Evolutionary conservation across 768 basidiomycete species (phyloP), one percentile per base, ranked within the genome.

Genomic region (Naganishia friedmannii): DNA sequence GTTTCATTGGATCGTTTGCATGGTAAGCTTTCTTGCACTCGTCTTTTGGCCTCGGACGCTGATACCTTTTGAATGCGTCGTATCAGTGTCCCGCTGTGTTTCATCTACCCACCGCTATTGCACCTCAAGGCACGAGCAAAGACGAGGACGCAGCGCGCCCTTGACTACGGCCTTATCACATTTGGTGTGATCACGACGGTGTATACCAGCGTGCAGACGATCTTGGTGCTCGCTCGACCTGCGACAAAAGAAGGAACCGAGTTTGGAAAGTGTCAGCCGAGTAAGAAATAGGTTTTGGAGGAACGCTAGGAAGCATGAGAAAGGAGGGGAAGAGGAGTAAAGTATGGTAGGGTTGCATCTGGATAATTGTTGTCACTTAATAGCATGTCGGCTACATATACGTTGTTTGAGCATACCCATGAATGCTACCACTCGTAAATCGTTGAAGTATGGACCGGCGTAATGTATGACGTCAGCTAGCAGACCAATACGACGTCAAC

Each of bases 71-170:
- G 28, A 23, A 12, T n/a, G 6, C 23, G 7, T 65, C 37, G 10
- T 0, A 42, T 21, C 72, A 95, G 93, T 76, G 89, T 96, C 10
- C 95, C 95, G 9, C 83, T 98, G 71, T 95, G 93, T 80, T 94
- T 91, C 78, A 88, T 94, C 57, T 97, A 96, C 77, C 95, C 93
- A 4, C 88, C 93, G 6, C 88, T 96, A 89, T 81, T 96, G 71
- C 93, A 95, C 78, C 90, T 92, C 83, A 90, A 75, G 60, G 83
- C 78, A 6, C 75, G 88, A 74, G 89, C 93, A 7, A 85, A 83
- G 72, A 93, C 90, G 0, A 83, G 84, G 70, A 85, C 77, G 73
- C 84, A 88, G 80, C 91, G 89, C 78, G 53, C 84, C 4, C 83
- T 83, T 0, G 93, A 97, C 79, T 88, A 89, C 53, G 82, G 85